Conservation (phyloP, 805 yeast species). For the Candida gorgasii region DNA sequence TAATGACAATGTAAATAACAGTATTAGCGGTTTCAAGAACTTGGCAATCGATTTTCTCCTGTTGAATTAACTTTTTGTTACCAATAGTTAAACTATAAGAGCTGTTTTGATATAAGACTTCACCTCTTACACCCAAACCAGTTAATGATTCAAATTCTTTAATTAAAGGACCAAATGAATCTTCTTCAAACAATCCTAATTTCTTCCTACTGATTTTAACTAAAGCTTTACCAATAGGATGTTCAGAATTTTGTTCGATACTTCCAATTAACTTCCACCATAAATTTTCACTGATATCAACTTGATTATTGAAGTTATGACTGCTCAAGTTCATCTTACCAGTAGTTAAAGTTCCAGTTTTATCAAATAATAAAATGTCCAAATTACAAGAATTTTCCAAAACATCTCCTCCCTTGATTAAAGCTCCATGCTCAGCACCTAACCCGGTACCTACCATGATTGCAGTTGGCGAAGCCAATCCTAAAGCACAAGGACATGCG, state of each 20-base stretch:
- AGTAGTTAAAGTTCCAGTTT: conserved; percentile 91
- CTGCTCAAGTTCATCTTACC: conserved; percentile 64
- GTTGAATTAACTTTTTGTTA: conserved; percentile 27
- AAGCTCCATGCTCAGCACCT: conserved; percentile 85
- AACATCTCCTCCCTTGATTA: conserved; percentile 91
- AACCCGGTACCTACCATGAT: conserved; percentile 99
- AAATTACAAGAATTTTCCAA: conserved; percentile 71
- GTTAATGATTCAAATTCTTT: conserved; percentile 36
- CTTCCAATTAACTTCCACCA: conserved; percentile 59
- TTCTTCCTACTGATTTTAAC: conserved; percentile 33
- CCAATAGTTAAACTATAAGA: conserved; percentile 53
- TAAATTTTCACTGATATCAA: conserved; percentile 18
- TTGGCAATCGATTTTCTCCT: conserved; percentile 11
- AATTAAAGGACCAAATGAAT: conserved; percentile 30
- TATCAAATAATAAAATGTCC: conserved; percentile 78
- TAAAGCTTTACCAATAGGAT: conserved; percentile 83
- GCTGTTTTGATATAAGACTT: conserved; percentile 17
- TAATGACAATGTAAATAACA: conserved; percentile 56
- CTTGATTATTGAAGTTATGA: conserved; percentile 7
- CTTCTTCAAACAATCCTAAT: conserved; percentile 33
- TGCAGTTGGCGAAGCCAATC: conserved; percentile 97
- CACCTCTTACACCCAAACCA: conserved; percentile 49
- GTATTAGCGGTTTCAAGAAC: conserved; percentile 36
- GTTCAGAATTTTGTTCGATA: conserved; percentile 74
- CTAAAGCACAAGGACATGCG: conserved; percentile 98